Percentiles rank a stretch among this genome's conserved stretches.
Evolutionary conservation across 176 grass and related monocot genomes (phyloP).

Genomic region (Oryza punctata): DNA sequence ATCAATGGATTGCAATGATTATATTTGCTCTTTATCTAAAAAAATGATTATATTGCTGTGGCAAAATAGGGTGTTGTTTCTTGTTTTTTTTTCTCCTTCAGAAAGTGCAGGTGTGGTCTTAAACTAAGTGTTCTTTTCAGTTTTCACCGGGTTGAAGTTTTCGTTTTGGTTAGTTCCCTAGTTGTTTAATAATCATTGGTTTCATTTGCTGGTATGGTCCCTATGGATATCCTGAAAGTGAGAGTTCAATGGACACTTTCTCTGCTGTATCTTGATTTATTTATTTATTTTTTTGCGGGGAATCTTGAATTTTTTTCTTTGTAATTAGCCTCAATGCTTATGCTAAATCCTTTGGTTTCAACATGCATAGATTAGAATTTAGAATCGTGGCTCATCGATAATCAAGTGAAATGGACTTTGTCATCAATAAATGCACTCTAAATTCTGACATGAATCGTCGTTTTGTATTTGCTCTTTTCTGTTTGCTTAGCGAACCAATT

Average conservation of each 20-base stretch:
- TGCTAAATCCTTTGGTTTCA: not conserved
- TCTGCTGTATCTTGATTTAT: too few species aligned
- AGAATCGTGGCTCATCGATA: not conserved
- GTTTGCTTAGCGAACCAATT: not conserved
- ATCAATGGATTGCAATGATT: constrained; percentile 7
- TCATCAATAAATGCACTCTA: too few species aligned
- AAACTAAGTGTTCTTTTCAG: not conserved
- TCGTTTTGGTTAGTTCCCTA: not conserved
- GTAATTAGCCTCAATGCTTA: not conserved
- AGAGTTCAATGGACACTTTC: not conserved
- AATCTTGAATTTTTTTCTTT: not conserved
- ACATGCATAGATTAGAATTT: not conserved
- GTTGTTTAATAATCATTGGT: constrained; percentile 7
- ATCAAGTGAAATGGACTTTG: not conserved
- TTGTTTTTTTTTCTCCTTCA: not conserved
- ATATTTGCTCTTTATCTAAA: not conserved
- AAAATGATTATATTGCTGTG: constrained; percentile 7
- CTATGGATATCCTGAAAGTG: not conserved
- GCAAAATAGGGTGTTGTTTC: not conserved
- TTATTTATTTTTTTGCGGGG: too few species aligned
- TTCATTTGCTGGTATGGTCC: not conserved
- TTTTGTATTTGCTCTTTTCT: not conserved
- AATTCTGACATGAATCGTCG: not conserved
- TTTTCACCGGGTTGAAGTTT: not conserved
- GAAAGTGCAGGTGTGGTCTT: constrained; percentile 2